These are phyloP conservation scores for Cyclotella sp. DNA, from an alignment of 108 stramenopile genomes.

Conservation along the genomic window DNA sequence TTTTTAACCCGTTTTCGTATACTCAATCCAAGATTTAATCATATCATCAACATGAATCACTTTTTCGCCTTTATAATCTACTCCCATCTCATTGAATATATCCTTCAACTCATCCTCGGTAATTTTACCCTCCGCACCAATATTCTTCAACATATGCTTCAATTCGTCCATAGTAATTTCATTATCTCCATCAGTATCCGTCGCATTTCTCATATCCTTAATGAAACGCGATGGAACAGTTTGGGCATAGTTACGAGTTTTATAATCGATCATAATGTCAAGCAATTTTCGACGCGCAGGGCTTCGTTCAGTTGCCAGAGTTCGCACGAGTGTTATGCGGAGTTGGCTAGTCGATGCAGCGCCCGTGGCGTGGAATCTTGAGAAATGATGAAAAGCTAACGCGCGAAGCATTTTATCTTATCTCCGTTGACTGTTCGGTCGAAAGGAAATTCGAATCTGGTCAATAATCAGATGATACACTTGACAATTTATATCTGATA, in stretches of 20 bases:
- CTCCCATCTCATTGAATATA: conserved; percentile 42
- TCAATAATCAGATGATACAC: too few relatives aligned
- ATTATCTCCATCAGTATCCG: conserved; percentile 36
- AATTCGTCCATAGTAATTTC: conserved; percentile 33
- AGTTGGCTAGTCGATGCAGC: background rate
- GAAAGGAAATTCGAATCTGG: too few relatives aligned
- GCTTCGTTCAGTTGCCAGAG: background rate
- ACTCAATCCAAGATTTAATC: conserved; percentile 22
- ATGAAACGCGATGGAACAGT: conserved; percentile 32
- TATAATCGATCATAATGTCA: conserved; percentile 31
- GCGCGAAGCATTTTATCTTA: background rate
- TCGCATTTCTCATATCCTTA: conserved; percentile 28
- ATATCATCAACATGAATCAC: conserved; percentile 38
- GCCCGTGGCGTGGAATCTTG: background rate
- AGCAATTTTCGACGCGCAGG: conserved; percentile 27
- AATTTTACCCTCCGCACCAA: conserved; percentile 39
- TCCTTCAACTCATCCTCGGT: conserved; percentile 30
- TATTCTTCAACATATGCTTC: conserved; percentile 33
- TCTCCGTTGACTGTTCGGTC: too few relatives aligned
- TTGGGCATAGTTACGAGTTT: conserved; percentile 23
- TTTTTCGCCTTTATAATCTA: conserved; percentile 19
- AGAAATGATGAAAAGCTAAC: background rate
- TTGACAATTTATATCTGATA: too few relatives aligned
- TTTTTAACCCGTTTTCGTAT: background rate
- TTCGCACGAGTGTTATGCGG: background rate